phyloP scores from a whole-genome alignment of 768 basidiomycete species.

The Collybia sordida region DNA sequence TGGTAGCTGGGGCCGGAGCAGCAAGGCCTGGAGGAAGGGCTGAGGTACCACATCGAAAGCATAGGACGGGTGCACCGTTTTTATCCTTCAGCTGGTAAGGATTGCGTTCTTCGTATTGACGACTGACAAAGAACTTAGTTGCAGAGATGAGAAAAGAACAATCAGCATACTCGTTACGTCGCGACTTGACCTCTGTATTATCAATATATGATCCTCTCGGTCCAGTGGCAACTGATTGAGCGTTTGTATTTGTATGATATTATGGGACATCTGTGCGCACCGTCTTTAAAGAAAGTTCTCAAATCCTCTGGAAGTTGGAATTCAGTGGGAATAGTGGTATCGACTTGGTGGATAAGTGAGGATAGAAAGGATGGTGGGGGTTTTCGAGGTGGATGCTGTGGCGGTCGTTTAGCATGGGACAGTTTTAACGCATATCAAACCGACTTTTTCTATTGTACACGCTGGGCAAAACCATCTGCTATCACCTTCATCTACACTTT shows the following conservation, averaged over 20 bases:
- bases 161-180: slow-evolving; percentile 75
- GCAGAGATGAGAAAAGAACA: slow-evolving; percentile 7
- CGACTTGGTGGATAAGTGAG: slow-evolving; percentile 68
- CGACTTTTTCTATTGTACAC: slow-evolving; percentile 67
- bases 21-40: slow-evolving; percentile 60
- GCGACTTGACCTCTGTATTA: slow-evolving; percentile 69
- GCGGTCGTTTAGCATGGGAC: slow-evolving; percentile 19
- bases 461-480: slow-evolving; percentile 81
- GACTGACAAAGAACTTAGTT: slow-evolving; percentile 40
- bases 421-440: slow-evolving; percentile 18
- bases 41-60: slow-evolving; percentile 86
- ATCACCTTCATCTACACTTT: slow-evolving; percentile 82
- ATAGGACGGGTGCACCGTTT: slow-evolving; percentile 81
- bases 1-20: slow-evolving; percentile 52
- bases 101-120: slow-evolving; percentile 90
- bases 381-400: slow-evolving; percentile 67
- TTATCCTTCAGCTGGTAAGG: slow-evolving; percentile 83
- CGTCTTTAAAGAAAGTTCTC: slow-evolving; percentile 80
- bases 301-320: slow-evolving; percentile 88
- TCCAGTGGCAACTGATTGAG: slow-evolving; percentile 66
- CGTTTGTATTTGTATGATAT: slow-evolving; percentile 12
- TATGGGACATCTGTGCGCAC: slow-evolving; percentile 40
- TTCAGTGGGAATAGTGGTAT: slow-evolving; percentile 71
- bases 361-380: slow-evolving; percentile 67
- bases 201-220: slow-evolving; percentile 85